Conservation (phyloP, 2,329 filamentous ascomycete genomes). For the Monilinia fructigena region DNA sequence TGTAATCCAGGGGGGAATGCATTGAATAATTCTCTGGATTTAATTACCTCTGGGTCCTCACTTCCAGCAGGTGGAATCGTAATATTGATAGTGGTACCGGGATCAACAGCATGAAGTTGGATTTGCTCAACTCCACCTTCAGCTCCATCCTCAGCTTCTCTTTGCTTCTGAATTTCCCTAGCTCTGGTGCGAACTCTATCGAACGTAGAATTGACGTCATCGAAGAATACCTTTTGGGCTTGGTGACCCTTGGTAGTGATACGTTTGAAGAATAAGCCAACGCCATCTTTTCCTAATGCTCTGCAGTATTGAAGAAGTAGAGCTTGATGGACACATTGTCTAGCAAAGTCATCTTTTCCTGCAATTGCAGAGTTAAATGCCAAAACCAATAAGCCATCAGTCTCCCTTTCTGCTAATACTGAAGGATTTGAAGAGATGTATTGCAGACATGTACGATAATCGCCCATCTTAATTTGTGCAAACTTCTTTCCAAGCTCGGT, state of each 20-base stretch:
- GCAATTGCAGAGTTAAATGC: slow-evolving; percentile 87
- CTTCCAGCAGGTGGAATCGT: slow-evolving; percentile 69
- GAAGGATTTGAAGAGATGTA: slow-evolving; percentile 78
- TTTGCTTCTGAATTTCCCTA: slow-evolving; percentile 47
- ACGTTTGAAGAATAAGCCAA: slow-evolving; percentile 91
- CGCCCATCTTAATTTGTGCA: slow-evolving; percentile 70
- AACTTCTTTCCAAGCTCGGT: slow-evolving; percentile 79
- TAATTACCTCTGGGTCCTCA: slow-evolving; percentile 61
- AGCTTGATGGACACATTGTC: slow-evolving; percentile 89
- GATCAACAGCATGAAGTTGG: slow-evolving; percentile 93
- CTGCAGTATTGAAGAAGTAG: slow-evolving; percentile 93
- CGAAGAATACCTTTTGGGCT: slow-evolving; percentile 84
- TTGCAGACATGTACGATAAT: slow-evolving; percentile 70
- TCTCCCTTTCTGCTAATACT: slow-evolving; percentile 80
- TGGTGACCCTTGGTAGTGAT: slow-evolving; percentile 88
- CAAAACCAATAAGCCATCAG: slow-evolving; percentile 84
- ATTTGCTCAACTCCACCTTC: slow-evolving; percentile 85
- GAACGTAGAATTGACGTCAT: slow-evolving; percentile 90
- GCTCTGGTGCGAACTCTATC: slow-evolving; percentile 72
- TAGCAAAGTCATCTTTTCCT: slow-evolving; percentile 70
- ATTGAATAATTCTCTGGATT: slow-evolving; percentile 75
- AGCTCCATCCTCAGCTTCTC: slow-evolving; percentile 54
- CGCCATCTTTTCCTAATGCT: slow-evolving; percentile 81
- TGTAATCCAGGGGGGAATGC: slow-evolving; percentile 78
- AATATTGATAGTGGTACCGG: slow-evolving; percentile 88